phyloP scores from a whole-genome alignment of 371 early-diverging fungal species.

The Mortierella sp. region DNA sequence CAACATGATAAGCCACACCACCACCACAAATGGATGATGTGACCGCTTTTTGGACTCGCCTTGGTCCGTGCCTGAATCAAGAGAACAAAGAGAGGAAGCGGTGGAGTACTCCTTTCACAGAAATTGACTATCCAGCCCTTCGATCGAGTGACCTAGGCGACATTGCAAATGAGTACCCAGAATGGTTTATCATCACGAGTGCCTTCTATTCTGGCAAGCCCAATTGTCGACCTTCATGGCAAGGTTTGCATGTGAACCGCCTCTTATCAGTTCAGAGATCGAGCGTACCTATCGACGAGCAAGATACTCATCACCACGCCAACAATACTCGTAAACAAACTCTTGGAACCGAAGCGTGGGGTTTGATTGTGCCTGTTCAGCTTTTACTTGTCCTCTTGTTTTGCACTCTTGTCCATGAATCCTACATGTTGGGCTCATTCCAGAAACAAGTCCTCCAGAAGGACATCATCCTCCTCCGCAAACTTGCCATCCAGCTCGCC shows the following conservation, averaged over 20 bases:
- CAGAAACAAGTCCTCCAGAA: constrained; percentile 44
- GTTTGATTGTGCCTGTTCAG: neutral
- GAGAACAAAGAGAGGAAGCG: too few relatives aligned
- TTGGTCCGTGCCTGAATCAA: neutral
- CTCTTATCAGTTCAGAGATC: too few relatives aligned
- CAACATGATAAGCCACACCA: constrained; percentile 17
- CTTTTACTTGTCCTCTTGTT: neutral
- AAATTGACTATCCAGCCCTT: neutral
- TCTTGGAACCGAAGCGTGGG: too few relatives aligned
- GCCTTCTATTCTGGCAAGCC: too few relatives aligned
- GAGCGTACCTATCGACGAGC: too few relatives aligned
- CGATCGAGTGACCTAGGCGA: neutral
- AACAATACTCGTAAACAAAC: too few relatives aligned
- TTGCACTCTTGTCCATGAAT: neutral
- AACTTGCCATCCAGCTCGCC: constrained; percentile 27
- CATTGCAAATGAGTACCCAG: too few relatives aligned
- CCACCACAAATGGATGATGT: neutral
- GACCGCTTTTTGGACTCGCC: neutral
- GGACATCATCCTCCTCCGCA: constrained; percentile 26
- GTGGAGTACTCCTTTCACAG: too few relatives aligned
- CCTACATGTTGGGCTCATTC: constrained; percentile 6
- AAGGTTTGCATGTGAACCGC: too few relatives aligned
- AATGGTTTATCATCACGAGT: too few relatives aligned
- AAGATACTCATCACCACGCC: too few relatives aligned
- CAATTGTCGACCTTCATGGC: too few relatives aligned